Conservation (phyloP, 2,329 filamentous ascomycete genomes). For the Pseudogymnoascus sp. region DNA sequence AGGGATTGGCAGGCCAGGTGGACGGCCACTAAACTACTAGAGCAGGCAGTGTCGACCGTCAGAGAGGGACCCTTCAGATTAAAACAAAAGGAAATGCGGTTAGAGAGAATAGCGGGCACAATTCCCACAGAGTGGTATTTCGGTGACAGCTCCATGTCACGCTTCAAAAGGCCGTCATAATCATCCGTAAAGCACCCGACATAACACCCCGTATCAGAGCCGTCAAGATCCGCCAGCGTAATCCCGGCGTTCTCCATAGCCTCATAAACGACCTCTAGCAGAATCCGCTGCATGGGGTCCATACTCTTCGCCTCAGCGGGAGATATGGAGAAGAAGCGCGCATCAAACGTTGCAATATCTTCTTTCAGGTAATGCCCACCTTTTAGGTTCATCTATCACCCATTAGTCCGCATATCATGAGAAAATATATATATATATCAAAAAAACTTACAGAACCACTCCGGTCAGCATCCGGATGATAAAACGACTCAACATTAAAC, state of each 20-base stretch:
- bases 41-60: constrained; percentile 18
- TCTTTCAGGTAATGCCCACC: constrained; percentile 18
- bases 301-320: constrained; percentile 23
- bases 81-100: constrained; percentile 22
- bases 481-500: constrained; percentile 47
- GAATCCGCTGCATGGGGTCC: constrained; percentile 27
- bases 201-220: background rate
- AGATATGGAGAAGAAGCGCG: constrained; percentile 18
- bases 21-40: constrained; percentile 43
- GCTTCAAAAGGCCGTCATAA: constrained; percentile 9
- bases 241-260: constrained; percentile 25
- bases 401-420: background rate
- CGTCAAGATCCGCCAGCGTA: constrained; percentile 13
- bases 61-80: constrained; percentile 15
- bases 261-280: constrained; percentile 25
- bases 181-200: background rate
- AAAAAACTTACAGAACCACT: constrained; percentile 23
- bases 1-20: constrained; percentile 41
- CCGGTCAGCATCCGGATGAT: constrained; percentile 40
- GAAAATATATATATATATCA: too few species aligned
- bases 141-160: constrained; percentile 21
- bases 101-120: constrained; percentile 14
- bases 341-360: constrained; percentile 18
- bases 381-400: constrained; percentile 17
- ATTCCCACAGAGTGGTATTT: constrained; percentile 12